These are phyloP conservation scores for Tuber brumale DNA, from an alignment of 495 filamentous ascomycete genomes.

Conservation along the genomic window DNA sequence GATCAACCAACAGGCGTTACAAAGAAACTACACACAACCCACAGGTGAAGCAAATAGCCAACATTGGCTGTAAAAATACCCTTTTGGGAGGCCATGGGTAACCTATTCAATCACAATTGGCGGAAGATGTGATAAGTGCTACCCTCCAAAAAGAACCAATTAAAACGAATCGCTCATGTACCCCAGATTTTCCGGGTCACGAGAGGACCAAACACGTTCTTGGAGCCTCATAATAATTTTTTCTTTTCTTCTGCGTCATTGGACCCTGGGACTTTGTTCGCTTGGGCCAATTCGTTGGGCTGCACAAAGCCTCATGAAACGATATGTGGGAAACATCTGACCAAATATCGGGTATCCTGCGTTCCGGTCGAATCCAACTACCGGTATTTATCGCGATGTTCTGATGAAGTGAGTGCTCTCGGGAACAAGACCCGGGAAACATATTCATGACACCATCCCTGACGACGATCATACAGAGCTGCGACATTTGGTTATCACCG, in stretches of 20 bases:
- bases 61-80: neutral
- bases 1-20: neutral
- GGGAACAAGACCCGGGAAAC: neutral
- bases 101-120: neutral
- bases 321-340: neutral
- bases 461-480: slow-evolving; percentile 27
- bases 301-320: slow-evolving; percentile 12
- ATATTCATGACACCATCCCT: slow-evolving; percentile 11
- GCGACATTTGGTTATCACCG: slow-evolving; percentile 16
- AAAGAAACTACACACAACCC: neutral
- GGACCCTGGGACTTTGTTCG: slow-evolving; percentile 21
- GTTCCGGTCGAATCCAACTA: neutral
- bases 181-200: slow-evolving; percentile 1
- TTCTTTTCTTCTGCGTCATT: slow-evolving; percentile 27
- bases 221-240: slow-evolving; percentile 24
- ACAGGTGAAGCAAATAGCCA: neutral
- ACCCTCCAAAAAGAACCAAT: neutral
- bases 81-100: neutral
- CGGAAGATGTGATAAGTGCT: neutral
- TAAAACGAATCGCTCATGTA: neutral
- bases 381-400: neutral
- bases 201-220: neutral
- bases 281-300: slow-evolving; percentile 5
- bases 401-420: neutral
- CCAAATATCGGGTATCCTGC: neutral